phyloP scores from a whole-genome alignment of 1,284 basidiomycete species.

The Sporisorium graminicola region DNA sequence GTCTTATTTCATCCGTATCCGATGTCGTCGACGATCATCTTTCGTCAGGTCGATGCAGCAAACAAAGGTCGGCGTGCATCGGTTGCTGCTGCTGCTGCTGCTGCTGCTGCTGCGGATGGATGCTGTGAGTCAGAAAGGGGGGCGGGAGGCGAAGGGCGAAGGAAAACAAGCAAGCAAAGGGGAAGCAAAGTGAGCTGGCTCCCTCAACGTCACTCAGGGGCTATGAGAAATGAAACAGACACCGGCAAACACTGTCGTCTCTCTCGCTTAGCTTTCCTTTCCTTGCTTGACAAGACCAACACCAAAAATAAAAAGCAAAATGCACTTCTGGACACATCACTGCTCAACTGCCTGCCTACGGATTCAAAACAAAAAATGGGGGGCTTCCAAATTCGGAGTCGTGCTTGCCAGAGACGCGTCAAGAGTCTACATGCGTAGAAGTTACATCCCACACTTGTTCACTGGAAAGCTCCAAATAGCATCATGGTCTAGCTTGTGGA shows the following conservation, averaged over 20 bases:
- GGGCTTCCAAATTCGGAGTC: slow-evolving; percentile 25
- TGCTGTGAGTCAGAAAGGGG: too few relatives aligned
- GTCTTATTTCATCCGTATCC: slow-evolving; percentile 17
- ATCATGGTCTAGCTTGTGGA: not conserved
- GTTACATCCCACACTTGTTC: slow-evolving; percentile 16
- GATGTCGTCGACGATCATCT: not conserved
- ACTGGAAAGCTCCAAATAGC: slow-evolving; percentile 5
- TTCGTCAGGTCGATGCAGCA: slow-evolving; percentile 13
- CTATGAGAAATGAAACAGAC: slow-evolving; percentile 11
- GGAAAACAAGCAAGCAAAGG: too few relatives aligned
- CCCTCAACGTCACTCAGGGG: slow-evolving; percentile 45
- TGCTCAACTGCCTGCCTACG: slow-evolving; percentile 23
- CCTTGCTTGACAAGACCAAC: slow-evolving; percentile 4
- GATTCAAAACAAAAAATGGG: not conserved
- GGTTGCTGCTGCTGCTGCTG: too few relatives aligned
- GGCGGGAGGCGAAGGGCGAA: too few relatives aligned
- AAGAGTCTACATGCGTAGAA: slow-evolving; percentile 17
- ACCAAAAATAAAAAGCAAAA: not conserved
- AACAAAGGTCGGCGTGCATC: slow-evolving; percentile 13
- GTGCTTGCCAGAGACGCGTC: slow-evolving; percentile 22
- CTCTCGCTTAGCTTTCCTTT: not conserved
- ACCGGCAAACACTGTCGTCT: not conserved
- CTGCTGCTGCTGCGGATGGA: too few relatives aligned
- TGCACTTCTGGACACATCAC: slow-evolving; percentile 19
- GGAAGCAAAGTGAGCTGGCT: too few relatives aligned